Percentiles rank a stretch among this genome's conserved stretches.
These are phyloP conservation scores for Kwoniella newhampshirensis DNA, from an alignment of 768 basidiomycete genomes.

Conservation along the genomic window DNA sequence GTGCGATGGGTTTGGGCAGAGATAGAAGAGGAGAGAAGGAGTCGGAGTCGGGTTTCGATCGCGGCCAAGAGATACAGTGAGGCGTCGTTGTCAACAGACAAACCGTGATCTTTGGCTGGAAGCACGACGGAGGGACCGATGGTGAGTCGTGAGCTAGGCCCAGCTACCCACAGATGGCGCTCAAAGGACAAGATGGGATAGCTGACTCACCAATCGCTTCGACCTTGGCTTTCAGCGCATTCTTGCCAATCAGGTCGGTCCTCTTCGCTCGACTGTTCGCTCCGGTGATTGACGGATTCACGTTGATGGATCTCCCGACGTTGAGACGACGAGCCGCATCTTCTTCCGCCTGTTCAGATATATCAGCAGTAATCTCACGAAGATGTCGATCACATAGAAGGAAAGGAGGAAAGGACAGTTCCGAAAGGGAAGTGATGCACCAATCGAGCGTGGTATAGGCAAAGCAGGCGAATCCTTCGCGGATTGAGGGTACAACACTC, in stretches of 20 bases:
- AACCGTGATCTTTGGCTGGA: constrained; percentile 27
- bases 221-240: constrained; percentile 9
- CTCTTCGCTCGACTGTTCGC: constrained; percentile 24
- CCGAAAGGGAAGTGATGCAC: no score
- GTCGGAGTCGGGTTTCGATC: constrained; percentile 36
- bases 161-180: no score
- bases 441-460: no score
- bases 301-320: constrained; percentile 18
- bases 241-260: constrained; percentile 33
- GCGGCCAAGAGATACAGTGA: constrained; percentile 36
- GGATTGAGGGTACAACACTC: no score
- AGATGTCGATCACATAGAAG: constrained; percentile 1
- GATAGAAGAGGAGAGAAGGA: constrained; percentile 24
- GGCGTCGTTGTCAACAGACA: constrained; percentile 32
- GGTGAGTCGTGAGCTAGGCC: no score
- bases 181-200: no score
- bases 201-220: constrained; percentile 17
- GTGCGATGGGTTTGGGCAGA: constrained; percentile 39
- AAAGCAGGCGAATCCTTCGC: not conserved
- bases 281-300: constrained; percentile 13
- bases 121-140: no score
- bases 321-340: constrained; percentile 39
- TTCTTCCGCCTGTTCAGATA: constrained; percentile 35
- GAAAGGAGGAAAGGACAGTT: no score
- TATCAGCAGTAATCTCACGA: constrained; percentile 2